Conservation (phyloP, 495 filamentous ascomycete genomes). For the Haplographium delicatum region DNA sequence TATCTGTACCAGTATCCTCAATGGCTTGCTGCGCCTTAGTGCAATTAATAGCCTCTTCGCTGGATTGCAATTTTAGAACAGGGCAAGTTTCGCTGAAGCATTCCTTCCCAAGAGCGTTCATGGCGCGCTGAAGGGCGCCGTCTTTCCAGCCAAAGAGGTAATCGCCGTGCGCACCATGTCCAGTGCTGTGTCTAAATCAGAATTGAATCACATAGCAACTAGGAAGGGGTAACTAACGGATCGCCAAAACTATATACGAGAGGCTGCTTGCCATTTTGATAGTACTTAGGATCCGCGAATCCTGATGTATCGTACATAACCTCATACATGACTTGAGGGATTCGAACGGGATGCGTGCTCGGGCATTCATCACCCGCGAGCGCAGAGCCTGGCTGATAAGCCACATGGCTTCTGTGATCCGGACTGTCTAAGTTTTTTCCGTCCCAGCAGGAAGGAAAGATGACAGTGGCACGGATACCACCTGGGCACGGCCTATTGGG, state of each 20-base stretch:
- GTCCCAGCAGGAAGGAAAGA: conserved; percentile 89
- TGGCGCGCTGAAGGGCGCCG: conserved; percentile 38
- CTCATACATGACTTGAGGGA: conserved; percentile 57
- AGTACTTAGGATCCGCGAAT: conserved; percentile 46
- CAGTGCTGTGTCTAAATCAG: conserved; percentile 32
- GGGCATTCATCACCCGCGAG: conserved; percentile 39
- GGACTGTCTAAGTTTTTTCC: conserved; percentile 53
- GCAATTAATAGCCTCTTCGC: conserved; percentile 27
- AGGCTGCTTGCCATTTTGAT: conserved; percentile 41
- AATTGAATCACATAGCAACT: conserved; percentile 39
- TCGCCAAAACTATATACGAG: conserved; percentile 34
- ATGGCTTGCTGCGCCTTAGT: conserved; percentile 29
- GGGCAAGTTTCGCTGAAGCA: conserved; percentile 36
- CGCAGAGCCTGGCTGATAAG: conserved; percentile 36
- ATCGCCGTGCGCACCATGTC: conserved; percentile 68
- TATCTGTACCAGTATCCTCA: conserved; percentile 28
- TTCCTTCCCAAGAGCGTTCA: conserved; percentile 10
- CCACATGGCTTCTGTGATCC: conserved; percentile 51
- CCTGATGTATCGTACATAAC: conserved; percentile 46
- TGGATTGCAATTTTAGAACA: conserved; percentile 34
- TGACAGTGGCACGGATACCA: conserved; percentile 66
- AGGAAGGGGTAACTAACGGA: conserved; percentile 19
- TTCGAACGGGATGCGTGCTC: conserved; percentile 46
- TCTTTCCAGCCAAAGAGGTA: conserved; percentile 68
- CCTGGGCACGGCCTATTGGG: conserved; percentile 51